Evolutionary conservation across 495 filamentous ascomycete species (phyloP).

Genomic region (Penicillium coprophilum): DNA sequence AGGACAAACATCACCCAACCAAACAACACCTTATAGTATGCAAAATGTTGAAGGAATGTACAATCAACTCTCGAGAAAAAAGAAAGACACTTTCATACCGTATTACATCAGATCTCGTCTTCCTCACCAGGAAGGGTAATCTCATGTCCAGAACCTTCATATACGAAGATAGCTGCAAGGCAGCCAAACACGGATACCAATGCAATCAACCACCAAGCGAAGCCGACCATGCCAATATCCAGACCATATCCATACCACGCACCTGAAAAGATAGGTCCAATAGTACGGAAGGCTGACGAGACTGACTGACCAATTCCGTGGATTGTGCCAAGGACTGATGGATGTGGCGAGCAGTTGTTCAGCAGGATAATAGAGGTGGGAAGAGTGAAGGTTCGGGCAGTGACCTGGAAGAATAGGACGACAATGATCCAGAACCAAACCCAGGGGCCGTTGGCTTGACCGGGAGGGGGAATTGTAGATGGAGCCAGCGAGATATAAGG

Average conservation of each 20-base stretch:
- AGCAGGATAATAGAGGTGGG: constrained; percentile 75
- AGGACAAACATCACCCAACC: constrained; percentile 14
- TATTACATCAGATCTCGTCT: constrained; percentile 43
- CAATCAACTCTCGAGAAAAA: constrained; percentile 13
- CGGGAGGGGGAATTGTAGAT: constrained; percentile 56
- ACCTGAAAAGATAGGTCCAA: constrained; percentile 72
- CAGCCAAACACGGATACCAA: constrained; percentile 61
- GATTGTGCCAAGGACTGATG: constrained; percentile 74
- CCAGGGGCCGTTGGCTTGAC: constrained; percentile 60
- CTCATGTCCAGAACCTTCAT: constrained; percentile 73
- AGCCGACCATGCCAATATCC: constrained; percentile 66
- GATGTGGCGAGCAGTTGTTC: constrained; percentile 82
- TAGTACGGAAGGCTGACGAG: constrained; percentile 65
- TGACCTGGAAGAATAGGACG: constrained; percentile 70
- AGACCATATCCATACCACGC: constrained; percentile 71
- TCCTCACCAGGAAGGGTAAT: constrained; percentile 67
- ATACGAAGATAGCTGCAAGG: constrained; percentile 63
- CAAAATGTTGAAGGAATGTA: constrained; percentile 31
- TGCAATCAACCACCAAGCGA: constrained; percentile 75
- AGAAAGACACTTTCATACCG: constrained; percentile 11
- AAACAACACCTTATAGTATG: constrained; percentile 27
- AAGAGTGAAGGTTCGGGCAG: constrained; percentile 78
- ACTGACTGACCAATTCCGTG: constrained; percentile 81
- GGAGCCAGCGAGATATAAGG: constrained; percentile 74
- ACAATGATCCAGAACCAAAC: constrained; percentile 68